Evolutionary conservation across 1,284 basidiomycete genomes (phyloP).

Genomic region (Cutaneotrichosporon daszewskae): DNA sequence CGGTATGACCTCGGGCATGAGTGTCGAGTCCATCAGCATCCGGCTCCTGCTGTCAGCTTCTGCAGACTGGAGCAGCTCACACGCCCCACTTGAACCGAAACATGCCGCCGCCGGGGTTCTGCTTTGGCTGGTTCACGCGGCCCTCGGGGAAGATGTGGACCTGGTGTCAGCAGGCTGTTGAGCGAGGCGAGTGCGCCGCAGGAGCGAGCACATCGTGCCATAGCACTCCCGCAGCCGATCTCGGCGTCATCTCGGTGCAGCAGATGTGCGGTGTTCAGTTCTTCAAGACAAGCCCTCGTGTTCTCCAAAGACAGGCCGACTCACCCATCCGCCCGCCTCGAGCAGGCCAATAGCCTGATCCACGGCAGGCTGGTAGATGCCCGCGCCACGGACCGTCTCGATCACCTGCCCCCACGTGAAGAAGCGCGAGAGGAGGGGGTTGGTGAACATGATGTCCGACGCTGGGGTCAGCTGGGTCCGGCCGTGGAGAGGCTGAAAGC

Average conservation of each 20-base stretch:
- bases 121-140: constrained; percentile 70
- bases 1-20: constrained; percentile 77
- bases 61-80: constrained; percentile 53
- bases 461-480: too few species aligned
- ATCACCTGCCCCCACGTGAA: constrained; percentile 88
- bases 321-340: constrained; percentile 76
- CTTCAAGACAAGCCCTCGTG: neutral
- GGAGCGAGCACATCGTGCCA: too few species aligned
- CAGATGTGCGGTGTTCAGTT: too few species aligned
- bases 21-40: constrained; percentile 70
- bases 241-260: too few species aligned
- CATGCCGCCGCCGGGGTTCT: constrained; percentile 56
- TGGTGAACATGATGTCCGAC: constrained; percentile 97
- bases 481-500: too few species aligned
- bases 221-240: too few species aligned
- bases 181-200: neutral
- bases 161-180: constrained; percentile 49
- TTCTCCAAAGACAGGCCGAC: too few species aligned
- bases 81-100: constrained; percentile 95
- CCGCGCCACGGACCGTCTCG: constrained; percentile 83
- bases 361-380: constrained; percentile 83
- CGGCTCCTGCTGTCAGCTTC: constrained; percentile 56
- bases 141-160: constrained; percentile 93
- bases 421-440: constrained; percentile 73
- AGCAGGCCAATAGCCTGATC: constrained; percentile 74